Conservation (phyloP, 1,139 yeast species). For the Blastobotrys aristatus region DNA sequence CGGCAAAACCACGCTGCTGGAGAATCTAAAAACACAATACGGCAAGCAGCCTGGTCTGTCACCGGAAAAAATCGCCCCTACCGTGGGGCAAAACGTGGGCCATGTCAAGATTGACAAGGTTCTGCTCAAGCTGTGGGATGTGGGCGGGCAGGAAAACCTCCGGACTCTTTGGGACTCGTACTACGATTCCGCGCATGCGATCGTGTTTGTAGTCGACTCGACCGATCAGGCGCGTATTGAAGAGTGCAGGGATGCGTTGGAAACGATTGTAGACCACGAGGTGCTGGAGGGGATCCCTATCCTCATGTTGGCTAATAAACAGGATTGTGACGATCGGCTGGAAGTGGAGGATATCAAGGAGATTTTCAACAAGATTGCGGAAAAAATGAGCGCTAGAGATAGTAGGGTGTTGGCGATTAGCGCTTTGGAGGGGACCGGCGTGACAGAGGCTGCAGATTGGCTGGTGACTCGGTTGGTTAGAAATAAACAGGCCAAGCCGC, state of each 20-base stretch:
- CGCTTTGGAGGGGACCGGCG: constrained; percentile 79
- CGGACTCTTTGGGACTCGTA: constrained; percentile 85
- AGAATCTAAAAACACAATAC: constrained; percentile 52
- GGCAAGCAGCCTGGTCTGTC: constrained; percentile 37
- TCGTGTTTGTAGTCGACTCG: constrained; percentile 87
- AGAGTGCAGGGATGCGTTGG: constrained; percentile 69
- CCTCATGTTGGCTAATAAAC: constrained; percentile 91
- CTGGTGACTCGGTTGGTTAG: constrained; percentile 67
- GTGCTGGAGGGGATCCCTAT: constrained; percentile 75
- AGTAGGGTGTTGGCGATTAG: constrained; percentile 84
- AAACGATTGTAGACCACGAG: constrained; percentile 46
- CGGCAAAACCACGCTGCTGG: constrained; percentile 84
- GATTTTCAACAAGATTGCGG: constrained; percentile 72
- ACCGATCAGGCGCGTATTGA: constrained; percentile 77
- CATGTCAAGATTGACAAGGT: constrained; percentile 48
- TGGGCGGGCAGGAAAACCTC: constrained; percentile 86
- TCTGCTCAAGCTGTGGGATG: constrained; percentile 84
- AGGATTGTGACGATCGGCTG: constrained; percentile 79
- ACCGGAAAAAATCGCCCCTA: constrained; percentile 54
- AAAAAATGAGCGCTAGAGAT: constrained; percentile 84
- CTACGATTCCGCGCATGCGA: constrained; percentile 81
- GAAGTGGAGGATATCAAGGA: constrained; percentile 76
- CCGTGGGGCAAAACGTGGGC: constrained; percentile 73
- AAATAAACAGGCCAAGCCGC: constrained; percentile 71
- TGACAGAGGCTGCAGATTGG: constrained; percentile 87